Base-by-base conservation (phyloP, 192 early-diverging fungal species). In the Phycomyces blakesleeanus region DNA sequence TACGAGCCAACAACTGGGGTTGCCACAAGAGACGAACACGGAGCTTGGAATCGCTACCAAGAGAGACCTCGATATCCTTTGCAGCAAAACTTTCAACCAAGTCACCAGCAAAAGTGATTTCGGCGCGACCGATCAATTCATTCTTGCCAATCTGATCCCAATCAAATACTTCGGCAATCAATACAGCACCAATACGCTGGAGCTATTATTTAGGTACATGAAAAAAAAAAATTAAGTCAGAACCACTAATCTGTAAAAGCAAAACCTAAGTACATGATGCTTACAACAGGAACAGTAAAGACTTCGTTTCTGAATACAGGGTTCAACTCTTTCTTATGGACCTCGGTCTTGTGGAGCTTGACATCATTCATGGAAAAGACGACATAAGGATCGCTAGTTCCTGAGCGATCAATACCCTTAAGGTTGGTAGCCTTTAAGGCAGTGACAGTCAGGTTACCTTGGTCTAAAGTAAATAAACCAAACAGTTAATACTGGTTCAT, bases 91-190 rank as follows among this genome's bases (percentile, higher is more conserved):
- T 67, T 49, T 70, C 68, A 0, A 76, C 50, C 26, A 44, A 20
- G 11, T 68, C 57, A 5, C 65, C 69, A 41, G 60, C 42, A 18
- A 93, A 72, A 40, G 82, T 71, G 39, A 93, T 67, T 7, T 66
- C 67, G 16, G 71, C 74, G 4, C 60, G 52, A 53, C 85, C 89
- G 7, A 93, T 72, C 44, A 78, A 77, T 40, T 79, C 83, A 62
- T 85, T 76, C 18, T 80, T 76, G 49, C 81, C 81, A 39, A 93
- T 69, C 74, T 88, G 83, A 60, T 93, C 87, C 89, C 89, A 93
- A 72, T 93, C 91, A 63, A 75, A 93, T 10, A 90, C 77, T 39
- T 88, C 82, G 15, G 90, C 78, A 27, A 69, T 63, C 63, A 91
- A 75, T 42, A 76, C 70, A 12, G 87, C 72, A 51, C 75, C 77